phyloP scores from a whole-genome alignment of 306 rosid genomes.

The Clitoria ternatea region DNA sequence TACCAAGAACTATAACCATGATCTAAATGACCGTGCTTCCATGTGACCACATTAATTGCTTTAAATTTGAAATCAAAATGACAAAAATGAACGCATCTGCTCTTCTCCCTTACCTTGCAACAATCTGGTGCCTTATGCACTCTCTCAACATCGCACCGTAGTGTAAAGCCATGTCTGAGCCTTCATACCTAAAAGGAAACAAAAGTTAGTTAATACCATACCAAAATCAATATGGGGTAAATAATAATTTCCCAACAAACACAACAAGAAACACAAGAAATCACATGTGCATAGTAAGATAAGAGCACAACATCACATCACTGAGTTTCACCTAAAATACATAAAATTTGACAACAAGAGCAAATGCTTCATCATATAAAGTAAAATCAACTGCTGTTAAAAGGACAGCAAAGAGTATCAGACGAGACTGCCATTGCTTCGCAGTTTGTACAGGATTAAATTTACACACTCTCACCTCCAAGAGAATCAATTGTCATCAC shows the following conservation, averaged over 20 bases:
- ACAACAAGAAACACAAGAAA: neutral
- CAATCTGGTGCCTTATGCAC: conserved; percentile 92
- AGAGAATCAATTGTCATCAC: no score
- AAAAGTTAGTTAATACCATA: neutral
- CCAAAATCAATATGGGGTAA: neutral
- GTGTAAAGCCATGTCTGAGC: conserved; percentile 81
- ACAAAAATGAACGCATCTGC: neutral
- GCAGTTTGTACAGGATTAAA: neutral
- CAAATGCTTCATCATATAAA: neutral
- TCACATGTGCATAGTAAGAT: neutral
- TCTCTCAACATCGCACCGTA: conserved; percentile 93
- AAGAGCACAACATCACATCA: neutral
- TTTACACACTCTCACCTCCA: no score
- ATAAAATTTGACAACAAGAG: neutral
- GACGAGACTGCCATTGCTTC: neutral
- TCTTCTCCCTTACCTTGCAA: conserved; percentile 65
- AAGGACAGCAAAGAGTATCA: neutral
- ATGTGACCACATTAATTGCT: neutral
- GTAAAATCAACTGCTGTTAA: neutral
- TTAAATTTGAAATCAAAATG: neutral
- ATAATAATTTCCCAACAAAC: neutral
- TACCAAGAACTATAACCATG: neutral
- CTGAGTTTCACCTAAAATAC: neutral
- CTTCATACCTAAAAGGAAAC: conserved; percentile 55
- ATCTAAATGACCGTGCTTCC: neutral